Conservation (phyloP, 495 filamentous ascomycete genomes). For the Thozetella sp. region DNA sequence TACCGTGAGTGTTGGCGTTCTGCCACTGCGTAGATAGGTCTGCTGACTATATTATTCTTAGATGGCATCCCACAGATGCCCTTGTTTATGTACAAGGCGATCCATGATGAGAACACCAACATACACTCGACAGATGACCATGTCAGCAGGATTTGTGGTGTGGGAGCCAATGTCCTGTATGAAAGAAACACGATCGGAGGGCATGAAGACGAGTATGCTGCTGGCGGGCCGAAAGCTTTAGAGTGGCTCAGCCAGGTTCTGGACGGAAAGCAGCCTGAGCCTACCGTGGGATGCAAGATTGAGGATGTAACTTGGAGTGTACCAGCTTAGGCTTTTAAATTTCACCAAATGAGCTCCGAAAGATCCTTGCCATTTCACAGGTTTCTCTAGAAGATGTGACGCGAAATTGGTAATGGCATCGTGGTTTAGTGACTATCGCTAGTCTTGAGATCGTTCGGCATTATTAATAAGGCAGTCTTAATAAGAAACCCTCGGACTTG, state of each 20-base stretch:
- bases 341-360: no score
- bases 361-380: no score
- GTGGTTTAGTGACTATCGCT: no score
- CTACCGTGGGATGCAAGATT: background rate
- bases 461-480: no score
- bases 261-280: slow-evolving; percentile 26
- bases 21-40: background rate
- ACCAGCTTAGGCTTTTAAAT: background rate
- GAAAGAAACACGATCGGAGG: slow-evolving; percentile 31
- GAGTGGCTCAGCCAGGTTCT: slow-evolving; percentile 28
- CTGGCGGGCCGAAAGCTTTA: slow-evolving; percentile 8
- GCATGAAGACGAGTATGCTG: slow-evolving; percentile 29
- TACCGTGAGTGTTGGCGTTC: background rate
- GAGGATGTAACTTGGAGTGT: background rate
- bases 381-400: no score
- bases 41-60: background rate
- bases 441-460: no score
- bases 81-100: slow-evolving; percentile 48
- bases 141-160: background rate
- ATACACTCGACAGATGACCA: slow-evolving; percentile 39
- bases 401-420: no score
- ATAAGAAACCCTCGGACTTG: no score
- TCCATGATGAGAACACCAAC: slow-evolving; percentile 39
- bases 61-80: slow-evolving; percentile 42
- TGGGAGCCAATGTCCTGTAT: slow-evolving; percentile 30